Evolutionary conservation across 495 filamentous ascomycete genomes (phyloP).

Genomic region (Penicillium coffeae): DNA sequence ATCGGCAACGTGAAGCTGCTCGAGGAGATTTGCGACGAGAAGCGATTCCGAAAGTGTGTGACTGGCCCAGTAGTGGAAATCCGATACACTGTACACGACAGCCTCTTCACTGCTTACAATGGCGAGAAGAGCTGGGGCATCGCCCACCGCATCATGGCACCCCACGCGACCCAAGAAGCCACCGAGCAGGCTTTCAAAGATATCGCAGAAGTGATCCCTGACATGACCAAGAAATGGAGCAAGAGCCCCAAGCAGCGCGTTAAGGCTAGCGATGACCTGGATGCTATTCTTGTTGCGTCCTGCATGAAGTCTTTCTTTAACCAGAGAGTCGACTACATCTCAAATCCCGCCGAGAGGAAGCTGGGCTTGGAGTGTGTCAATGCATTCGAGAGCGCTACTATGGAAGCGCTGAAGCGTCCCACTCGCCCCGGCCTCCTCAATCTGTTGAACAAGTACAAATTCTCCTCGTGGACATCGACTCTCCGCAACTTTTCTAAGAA

Average conservation of each 20-base stretch:
- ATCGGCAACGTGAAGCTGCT: conserved; percentile 54
- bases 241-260: conserved; percentile 47
- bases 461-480: conserved; percentile 51
- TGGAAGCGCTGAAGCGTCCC: conserved; percentile 40
- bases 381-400: conserved; percentile 37
- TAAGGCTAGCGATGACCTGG: conserved; percentile 64
- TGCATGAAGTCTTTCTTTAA: conserved; percentile 61
- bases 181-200: conserved; percentile 38
- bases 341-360: conserved; percentile 20
- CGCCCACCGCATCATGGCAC: conserved; percentile 64
- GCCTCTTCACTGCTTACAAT: conserved; percentile 65
- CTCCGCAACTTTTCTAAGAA: conserved; percentile 57
- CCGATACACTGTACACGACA: conserved; percentile 59
- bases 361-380: conserved; percentile 27
- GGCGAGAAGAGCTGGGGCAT: conserved; percentile 66
- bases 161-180: conserved; percentile 33
- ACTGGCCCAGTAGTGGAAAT: conserved; percentile 56
- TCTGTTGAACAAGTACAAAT: conserved; percentile 44
- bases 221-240: conserved; percentile 69
- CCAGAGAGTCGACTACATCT: conserved; percentile 32
- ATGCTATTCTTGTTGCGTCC: conserved; percentile 65
- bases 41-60: conserved; percentile 63
- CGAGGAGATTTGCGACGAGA: conserved; percentile 70
- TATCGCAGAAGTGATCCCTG: conserved; percentile 64
- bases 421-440: conserved; percentile 38